A percentile compares a stretch with the other conserved stretches of the same genome.
phyloP scores from a whole-genome alignment of 2,329 filamentous ascomycete species.

The Karstenula rhodostoma region DNA sequence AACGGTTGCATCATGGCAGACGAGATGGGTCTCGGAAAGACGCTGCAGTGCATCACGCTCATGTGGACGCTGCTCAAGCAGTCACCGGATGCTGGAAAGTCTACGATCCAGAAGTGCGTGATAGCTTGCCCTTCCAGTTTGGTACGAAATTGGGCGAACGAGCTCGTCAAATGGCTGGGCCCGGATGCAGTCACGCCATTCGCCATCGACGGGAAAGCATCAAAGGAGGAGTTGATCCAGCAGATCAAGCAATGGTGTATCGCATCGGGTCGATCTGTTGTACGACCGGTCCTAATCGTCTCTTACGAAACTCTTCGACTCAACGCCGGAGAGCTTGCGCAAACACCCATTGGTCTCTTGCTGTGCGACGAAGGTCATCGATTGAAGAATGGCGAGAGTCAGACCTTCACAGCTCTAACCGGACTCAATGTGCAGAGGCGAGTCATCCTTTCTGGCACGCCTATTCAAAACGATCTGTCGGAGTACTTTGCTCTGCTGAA shows the following conservation, averaged over 20 bases:
- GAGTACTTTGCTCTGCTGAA: slow-evolving; percentile 97
- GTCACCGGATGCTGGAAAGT: slow-evolving; percentile 90
- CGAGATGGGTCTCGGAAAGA: slow-evolving; percentile 98
- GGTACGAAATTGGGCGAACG: slow-evolving; percentile 98
- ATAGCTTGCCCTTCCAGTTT: slow-evolving; percentile 97
- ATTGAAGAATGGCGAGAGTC: slow-evolving; percentile 94
- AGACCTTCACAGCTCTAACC: slow-evolving; percentile 92
- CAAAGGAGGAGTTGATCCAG: slow-evolving; percentile 88
- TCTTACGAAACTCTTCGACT: slow-evolving; percentile 95
- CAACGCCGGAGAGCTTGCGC: slow-evolving; percentile 87
- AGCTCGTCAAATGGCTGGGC: slow-evolving; percentile 95
- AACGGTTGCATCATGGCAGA: slow-evolving; percentile 99
- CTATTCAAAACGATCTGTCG: slow-evolving; percentile 97
- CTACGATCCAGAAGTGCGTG: slow-evolving; percentile 94
- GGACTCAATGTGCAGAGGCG: slow-evolving; percentile 87
- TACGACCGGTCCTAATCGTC: slow-evolving; percentile 92
- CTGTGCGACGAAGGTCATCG: slow-evolving; percentile 97
- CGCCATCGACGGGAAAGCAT: slow-evolving; percentile 94
- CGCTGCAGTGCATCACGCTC: slow-evolving; percentile 92
- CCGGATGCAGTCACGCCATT: slow-evolving; percentile 91
- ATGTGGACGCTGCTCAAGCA: slow-evolving; percentile 98
- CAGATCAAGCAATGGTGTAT: slow-evolving; percentile 97
- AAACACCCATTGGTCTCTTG: slow-evolving; percentile 89
- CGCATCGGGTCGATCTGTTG: slow-evolving; percentile 85
- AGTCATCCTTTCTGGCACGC: slow-evolving; percentile 95